A percentile compares a stretch with the other conserved stretches of the same genome.
Conservation (phyloP, 2,329 filamentous ascomycete genomes). For the Rhinocladiella similis region DNA sequence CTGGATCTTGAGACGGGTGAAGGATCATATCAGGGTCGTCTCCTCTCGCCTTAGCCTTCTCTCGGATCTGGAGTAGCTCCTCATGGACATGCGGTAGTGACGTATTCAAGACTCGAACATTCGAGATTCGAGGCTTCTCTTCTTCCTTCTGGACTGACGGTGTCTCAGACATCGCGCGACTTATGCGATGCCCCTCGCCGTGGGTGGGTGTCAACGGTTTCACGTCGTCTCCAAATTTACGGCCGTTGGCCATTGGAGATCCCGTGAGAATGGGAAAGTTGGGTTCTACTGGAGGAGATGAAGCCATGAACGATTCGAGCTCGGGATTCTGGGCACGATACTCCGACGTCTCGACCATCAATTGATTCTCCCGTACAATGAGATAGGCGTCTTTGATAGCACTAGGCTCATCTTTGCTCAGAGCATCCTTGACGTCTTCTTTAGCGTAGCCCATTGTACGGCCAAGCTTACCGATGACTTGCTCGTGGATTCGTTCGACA, state of each 20-base stretch:
- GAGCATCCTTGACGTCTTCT: slow-evolving; percentile 89
- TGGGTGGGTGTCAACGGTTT: slow-evolving; percentile 27
- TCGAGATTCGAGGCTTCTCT: slow-evolving; percentile 66
- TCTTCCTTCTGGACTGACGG: slow-evolving; percentile 31
- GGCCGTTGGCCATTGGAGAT: slow-evolving; percentile 14
- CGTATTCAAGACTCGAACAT: slow-evolving; percentile 87
- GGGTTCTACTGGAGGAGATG: slow-evolving; percentile 53
- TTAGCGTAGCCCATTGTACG: slow-evolving; percentile 98
- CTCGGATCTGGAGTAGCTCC: slow-evolving; percentile 73
- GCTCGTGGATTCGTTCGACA: slow-evolving; percentile 86
- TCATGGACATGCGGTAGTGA: slow-evolving; percentile 88
- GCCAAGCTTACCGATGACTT: slow-evolving; percentile 92
- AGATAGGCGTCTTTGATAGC: slow-evolving; percentile 99
- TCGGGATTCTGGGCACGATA: slow-evolving; percentile 48
- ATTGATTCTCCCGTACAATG: slow-evolving; percentile 95
- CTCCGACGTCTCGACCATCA: slow-evolving; percentile 70
- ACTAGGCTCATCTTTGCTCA: slow-evolving; percentile 88
- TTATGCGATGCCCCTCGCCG: slow-evolving; percentile 18
- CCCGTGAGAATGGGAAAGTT: slow-evolving; percentile 29
- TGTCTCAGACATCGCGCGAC: slow-evolving; percentile 29
- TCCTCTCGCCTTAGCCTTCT: slow-evolving; percentile 50
- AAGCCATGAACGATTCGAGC: slow-evolving; percentile 54
- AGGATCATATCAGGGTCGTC: slow-evolving; percentile 31
- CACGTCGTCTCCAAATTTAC: slow-evolving; percentile 19
- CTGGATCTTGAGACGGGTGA: slow-evolving; percentile 16